phyloP scores from a whole-genome alignment of 179 eudicot genomes.

The Patellifolia procumbens region DNA sequence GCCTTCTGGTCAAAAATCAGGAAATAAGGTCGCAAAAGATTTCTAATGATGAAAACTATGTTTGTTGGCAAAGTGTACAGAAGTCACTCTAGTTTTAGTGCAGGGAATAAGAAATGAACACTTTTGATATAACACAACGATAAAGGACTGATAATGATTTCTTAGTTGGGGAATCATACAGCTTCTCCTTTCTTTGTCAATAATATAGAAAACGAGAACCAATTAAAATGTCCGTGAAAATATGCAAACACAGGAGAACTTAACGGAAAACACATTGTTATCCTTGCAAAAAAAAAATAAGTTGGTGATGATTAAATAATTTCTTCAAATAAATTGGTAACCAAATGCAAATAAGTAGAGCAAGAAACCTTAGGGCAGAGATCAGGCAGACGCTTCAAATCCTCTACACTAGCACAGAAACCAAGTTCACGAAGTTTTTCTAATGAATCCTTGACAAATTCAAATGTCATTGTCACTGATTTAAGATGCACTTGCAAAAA shows the following conservation, averaged over 20 bases:
- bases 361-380: conserved; percentile 76
- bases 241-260: background rate
- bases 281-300: background rate
- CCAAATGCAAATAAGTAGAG: conserved; percentile 1
- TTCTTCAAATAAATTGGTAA: background rate
- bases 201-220: background rate
- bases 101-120: background rate
- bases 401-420: conserved; percentile 46
- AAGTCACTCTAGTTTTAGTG: background rate
- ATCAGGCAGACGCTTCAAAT: conserved; percentile 60
- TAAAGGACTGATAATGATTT: background rate
- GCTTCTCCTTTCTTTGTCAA: background rate
- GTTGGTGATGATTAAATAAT: conserved; percentile 3
- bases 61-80: background rate
- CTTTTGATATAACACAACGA: background rate
- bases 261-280: background rate
- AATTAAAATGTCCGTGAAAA: background rate
- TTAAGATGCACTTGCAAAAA: conserved; percentile 43
- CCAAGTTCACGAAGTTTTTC: conserved; percentile 57
- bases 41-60: too few relatives aligned
- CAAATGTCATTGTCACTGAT: conserved; percentile 37
- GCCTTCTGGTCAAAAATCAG: background rate
- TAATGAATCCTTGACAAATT: conserved; percentile 49
- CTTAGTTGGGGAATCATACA: background rate
- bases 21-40: background rate